Base-by-base conservation (phyloP, 2,329 filamentous ascomycete species). In the Elsinoe batatas region DNA sequence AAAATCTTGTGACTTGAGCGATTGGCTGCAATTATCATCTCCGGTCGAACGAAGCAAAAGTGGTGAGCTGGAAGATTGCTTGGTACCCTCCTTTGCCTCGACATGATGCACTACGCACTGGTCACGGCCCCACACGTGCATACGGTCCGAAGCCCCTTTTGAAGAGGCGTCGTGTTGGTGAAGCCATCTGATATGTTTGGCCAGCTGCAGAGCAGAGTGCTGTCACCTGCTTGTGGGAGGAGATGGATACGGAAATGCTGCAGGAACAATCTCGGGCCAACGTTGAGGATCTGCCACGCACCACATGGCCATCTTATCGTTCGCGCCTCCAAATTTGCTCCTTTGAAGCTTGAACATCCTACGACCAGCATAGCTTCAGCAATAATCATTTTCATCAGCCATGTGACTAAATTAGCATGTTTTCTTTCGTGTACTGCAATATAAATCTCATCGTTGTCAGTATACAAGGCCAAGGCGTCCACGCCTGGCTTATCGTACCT, bases 241-340 rank as follows among this genome's bases (percentile, higher is more conserved):
- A 37, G 33, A 51, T 33, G 47, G 26, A n/a, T 26, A 37, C 47
- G 12, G 13, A 2, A 51, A 15, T 51, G 32, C 47, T 51, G 47
- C 47, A 51, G 47, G 47, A 51, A 38, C 47, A 51, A 51, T 51
- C 47, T 51, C 47, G 47, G 47, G 33, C n/a, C 13, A 36, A 33
- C 47, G 47, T 51, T 51, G 47, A 37, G 32, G 47, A 51, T 51
- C 32, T 17, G 15, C 32, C 35, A 22, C 47, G 35, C 47, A 37
- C 40, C 47, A 38, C 47, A 51, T 51, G 47, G 47, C 26, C 47
- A 51, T 22, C 11, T 51, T 17, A 11, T 51, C 47, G 15, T 37
- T 51, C 32, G 2, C 13, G n/a, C 11, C 18, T 17, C 32, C 13
- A 51, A 35, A 33, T 15, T 49, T 26, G 22, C 44, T 35, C 12